Evolutionary conservation across 192 early-diverging fungal genomes (phyloP), one percentile per base, ranked within the genome.

Genomic region (Phlyctochytrium arcticum): DNA sequence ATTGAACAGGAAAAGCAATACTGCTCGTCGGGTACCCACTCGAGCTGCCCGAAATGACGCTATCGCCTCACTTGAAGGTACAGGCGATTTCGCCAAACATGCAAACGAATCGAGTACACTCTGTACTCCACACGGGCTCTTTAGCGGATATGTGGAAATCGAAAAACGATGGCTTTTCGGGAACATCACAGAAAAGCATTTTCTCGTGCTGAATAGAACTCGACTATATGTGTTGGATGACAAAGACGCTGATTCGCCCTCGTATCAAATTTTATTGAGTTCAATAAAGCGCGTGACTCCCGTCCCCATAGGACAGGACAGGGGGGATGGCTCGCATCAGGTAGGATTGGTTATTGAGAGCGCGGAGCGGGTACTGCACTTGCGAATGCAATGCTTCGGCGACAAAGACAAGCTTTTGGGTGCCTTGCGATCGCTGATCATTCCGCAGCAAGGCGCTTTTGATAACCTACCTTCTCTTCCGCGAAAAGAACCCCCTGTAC

Each of bases 321-420:
- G 50, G 21, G 36, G 36, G 6, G 59, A 48, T 33, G 36, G 24
- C 10, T 46, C 54, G n/a, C 10, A 19, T 0, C 34, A 67, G 3
- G 31, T 50, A 15, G 65, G 57, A 31, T 49, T 67, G 19, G 8
- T 31, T 12, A 15, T 67, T n/a, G 65, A 67, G 26, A 27, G 56
- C 6, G 34, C n/a, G 27, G 65, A 60, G 23, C 9, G 39, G 19
- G 31, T 50, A 15, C 30, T n/a, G 19, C 36, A 57, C 5, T 60
- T 48, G 17, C 42, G 33, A 34, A 57, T 47, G 29, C 27, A 12
- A 17, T 34, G 42, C 9, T 46, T 19, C 15, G 12, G 9, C 3
- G 65, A 67, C n/a, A 36, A 57, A 17, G 65, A 67, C 33, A 21
- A n/a, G n/a, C 60, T 55, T 55, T 8, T 67, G 3, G 29, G 33